phyloP scores from a whole-genome alignment of 257 asterid species.

The Asclepias syriaca region DNA sequence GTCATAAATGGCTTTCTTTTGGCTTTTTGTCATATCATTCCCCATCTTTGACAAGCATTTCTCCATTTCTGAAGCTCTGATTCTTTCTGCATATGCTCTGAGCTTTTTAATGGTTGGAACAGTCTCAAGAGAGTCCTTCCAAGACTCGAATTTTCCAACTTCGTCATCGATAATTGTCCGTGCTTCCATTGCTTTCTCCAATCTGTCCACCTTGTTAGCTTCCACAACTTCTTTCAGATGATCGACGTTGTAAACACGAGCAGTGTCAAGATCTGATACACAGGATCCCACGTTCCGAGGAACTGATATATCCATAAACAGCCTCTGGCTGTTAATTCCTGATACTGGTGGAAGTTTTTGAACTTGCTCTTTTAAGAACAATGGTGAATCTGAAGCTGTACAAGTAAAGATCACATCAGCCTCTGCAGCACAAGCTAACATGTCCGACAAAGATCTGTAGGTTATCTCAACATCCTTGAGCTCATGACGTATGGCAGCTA shows the following conservation, averaged over 20 bases:
- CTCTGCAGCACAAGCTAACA: conserved; percentile 59
- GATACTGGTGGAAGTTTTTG: conserved; percentile 42
- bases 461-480: conserved; percentile 58
- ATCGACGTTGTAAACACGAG: conserved; percentile 70
- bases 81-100: conserved; percentile 75
- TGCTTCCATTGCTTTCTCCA: conserved; percentile 75
- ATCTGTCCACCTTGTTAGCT: conserved; percentile 69
- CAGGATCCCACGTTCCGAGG: conserved; percentile 82
- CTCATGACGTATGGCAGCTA: conserved; percentile 52
- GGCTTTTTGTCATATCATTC: conserved; percentile 41
- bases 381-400: conserved; percentile 58
- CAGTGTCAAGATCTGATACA: conserved; percentile 52
- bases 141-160: conserved; percentile 68
- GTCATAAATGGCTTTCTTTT: conserved; percentile 70
- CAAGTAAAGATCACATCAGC: conserved; percentile 86
- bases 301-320: conserved; percentile 79
- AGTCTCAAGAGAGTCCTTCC: conserved; percentile 82
- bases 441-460: conserved; percentile 51
- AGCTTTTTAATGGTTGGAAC: conserved; percentile 91
- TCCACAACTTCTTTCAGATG: conserved; percentile 91
- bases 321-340: conserved; percentile 44
- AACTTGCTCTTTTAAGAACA: conserved; percentile 67
- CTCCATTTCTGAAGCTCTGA: conserved; percentile 73
- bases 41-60: conserved; percentile 76
- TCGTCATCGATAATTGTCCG: conserved; percentile 60